Percentiles rank a stretch among this genome's conserved stretches.
phyloP scores from a whole-genome alignment of 345 rosid species.

The Salix purpurea region DNA sequence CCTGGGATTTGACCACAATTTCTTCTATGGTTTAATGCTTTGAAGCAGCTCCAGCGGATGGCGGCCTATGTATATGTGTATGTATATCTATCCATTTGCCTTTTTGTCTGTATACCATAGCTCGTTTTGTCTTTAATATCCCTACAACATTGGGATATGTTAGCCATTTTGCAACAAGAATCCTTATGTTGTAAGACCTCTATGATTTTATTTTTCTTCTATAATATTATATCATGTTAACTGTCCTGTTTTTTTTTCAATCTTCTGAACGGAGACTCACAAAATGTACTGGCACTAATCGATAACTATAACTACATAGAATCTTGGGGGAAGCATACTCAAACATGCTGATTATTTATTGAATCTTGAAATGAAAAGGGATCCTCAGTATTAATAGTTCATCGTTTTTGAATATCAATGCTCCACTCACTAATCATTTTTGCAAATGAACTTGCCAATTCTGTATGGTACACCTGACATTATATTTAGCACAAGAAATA shows the following conservation, averaged over 20 bases:
- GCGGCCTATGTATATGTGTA: too few species aligned
- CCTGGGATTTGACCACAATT: slow-evolving; percentile 56
- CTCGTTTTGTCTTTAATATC: background rate
- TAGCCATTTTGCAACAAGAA: background rate
- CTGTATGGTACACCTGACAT: background rate
- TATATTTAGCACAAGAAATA: background rate
- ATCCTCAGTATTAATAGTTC: background rate
- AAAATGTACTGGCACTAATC: background rate
- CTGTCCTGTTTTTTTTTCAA: background rate
- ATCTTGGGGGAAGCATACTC: background rate
- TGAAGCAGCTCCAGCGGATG: slow-evolving; percentile 21
- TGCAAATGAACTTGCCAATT: background rate
- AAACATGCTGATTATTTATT: background rate
- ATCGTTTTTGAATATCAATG: background rate
- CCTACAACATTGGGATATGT: background rate
- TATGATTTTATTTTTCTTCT: background rate
- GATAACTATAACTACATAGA: background rate
- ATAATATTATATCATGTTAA: background rate
- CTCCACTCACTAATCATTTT: background rate
- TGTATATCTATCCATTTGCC: background rate
- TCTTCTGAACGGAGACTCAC: background rate
- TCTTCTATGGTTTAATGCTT: slow-evolving; percentile 53
- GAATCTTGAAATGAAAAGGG: background rate
- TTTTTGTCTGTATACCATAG: background rate
- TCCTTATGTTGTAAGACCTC: background rate